Percentiles rank a stretch among this genome's conserved stretches.
phyloP scores from a whole-genome alignment of 2,329 filamentous ascomycete genomes.

The Mycogone perniciosa region DNA sequence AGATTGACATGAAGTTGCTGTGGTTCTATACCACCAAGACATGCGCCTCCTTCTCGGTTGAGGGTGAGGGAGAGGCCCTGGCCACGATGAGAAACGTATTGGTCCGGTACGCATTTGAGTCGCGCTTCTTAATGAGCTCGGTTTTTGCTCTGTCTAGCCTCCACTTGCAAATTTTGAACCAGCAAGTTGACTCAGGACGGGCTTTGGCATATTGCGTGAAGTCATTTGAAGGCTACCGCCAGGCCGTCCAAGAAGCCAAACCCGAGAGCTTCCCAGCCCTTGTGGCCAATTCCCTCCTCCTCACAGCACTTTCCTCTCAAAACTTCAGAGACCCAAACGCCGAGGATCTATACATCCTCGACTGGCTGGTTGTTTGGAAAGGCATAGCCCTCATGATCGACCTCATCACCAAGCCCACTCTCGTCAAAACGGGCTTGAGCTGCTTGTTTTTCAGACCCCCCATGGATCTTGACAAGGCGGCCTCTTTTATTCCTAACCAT shows the following conservation, averaged over 20 bases:
- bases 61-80: constrained; percentile 29
- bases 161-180: constrained; percentile 39
- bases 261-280: constrained; percentile 44
- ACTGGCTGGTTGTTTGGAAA: constrained; percentile 52
- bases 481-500: constrained; percentile 38
- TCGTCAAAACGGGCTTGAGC: constrained; percentile 37
- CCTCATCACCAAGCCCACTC: constrained; percentile 20
- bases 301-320: constrained; percentile 45
- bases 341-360: constrained; percentile 43
- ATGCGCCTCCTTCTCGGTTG: constrained; percentile 39
- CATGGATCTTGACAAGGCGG: constrained; percentile 38
- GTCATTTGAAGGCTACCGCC: constrained; percentile 45
- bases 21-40: constrained; percentile 49
- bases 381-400: constrained; percentile 46
- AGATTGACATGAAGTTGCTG: constrained; percentile 46
- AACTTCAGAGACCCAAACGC: constrained; percentile 42
- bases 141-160: constrained; percentile 46
- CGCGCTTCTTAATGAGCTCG: constrained; percentile 50
- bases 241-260: constrained; percentile 41
- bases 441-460: constrained; percentile 44
- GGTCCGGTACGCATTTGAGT: constrained; percentile 44
- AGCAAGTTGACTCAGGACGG: constrained; percentile 33
- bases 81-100: constrained; percentile 40
- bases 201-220: constrained; percentile 40
- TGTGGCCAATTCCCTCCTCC: constrained; percentile 44